Evolutionary conservation across 2,329 filamentous ascomycete genomes (phyloP).

Genomic region (Onygenales sp.): DNA sequence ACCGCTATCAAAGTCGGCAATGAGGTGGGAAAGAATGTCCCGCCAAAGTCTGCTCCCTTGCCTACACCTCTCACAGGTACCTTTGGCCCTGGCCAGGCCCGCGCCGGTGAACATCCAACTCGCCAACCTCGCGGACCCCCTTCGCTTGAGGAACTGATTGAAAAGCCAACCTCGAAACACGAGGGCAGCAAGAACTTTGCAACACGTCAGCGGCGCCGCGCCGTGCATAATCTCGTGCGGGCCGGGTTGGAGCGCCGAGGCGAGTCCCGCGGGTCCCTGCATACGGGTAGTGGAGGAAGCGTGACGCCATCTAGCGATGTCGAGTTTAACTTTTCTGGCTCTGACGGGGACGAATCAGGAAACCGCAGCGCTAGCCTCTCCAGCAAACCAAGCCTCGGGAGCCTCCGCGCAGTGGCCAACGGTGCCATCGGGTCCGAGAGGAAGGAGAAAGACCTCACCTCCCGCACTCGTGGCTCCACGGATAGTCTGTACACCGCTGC

Average conservation of each 20-base stretch:
- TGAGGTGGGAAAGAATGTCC: slow-evolving; percentile 47
- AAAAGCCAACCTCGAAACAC: slow-evolving; percentile 82
- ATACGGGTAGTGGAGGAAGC: slow-evolving; percentile 55
- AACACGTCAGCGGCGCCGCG: slow-evolving; percentile 80
- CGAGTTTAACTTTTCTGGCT: slow-evolving; percentile 51
- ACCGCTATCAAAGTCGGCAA: slow-evolving; percentile 37
- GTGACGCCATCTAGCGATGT: slow-evolving; percentile 86
- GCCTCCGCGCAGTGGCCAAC: slow-evolving; percentile 66
- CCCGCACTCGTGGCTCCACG: slow-evolving; percentile 46
- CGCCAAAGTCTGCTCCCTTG: slow-evolving; percentile 63
- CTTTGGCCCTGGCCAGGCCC: slow-evolving; percentile 85
- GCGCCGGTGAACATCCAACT: slow-evolving; percentile 86
- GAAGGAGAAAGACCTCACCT: slow-evolving; percentile 54
- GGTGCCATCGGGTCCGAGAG: slow-evolving; percentile 84
- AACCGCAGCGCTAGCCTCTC: slow-evolving; percentile 50
- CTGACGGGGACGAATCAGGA: slow-evolving; percentile 53
- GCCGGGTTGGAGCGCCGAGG: slow-evolving; percentile 76
- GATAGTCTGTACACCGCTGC: slow-evolving; percentile 49
- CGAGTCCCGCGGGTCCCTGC: slow-evolving; percentile 60
- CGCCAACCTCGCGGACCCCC: slow-evolving; percentile 91
- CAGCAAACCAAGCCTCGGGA: slow-evolving; percentile 63
- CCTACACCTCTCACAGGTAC: slow-evolving; percentile 75
- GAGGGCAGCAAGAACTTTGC: slow-evolving; percentile 98
- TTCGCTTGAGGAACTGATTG: slow-evolving; percentile 77
- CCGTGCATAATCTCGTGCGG: slow-evolving; percentile 82